Evolutionary conservation across 805 yeast species (phyloP), one percentile per base, ranked within the genome.

Genomic region (Monosporozyma aquatica): DNA sequence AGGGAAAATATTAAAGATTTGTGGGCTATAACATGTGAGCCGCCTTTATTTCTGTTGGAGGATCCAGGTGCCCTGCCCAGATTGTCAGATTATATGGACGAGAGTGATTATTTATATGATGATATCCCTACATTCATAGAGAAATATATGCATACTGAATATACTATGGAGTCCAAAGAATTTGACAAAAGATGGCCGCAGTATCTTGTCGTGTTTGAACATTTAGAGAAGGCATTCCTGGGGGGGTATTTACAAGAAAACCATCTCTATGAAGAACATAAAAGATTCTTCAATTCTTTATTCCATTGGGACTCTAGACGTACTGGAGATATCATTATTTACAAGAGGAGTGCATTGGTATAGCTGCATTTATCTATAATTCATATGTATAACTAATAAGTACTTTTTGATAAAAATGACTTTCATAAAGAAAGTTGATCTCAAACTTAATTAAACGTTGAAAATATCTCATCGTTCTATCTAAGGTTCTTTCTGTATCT

Each of bases 21-120:
- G 1, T 84, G 95, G 95, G 80, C 81, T 42, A 66, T 92, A 32
- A 77, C 95, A 0, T 92, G 99, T 61, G 94, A 87, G 44, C 99
- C 99, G 0, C 97, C 98, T 1, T 58, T 67, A 21, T 64, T 65
- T 51, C 44, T 69, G 7, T 35, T 68, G 20, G 49, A 54, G 15
- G 62, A 60, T 22, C 48, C 55, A 4, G 50, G 59, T 26, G 56
- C 68, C 1, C 21, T 26, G 6, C 8, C 15, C 3, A 67, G 69
- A 34, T 50, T 82, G 2, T 49, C 49, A 0, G 33, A 47, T 0
- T 92, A 92, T 55, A 67, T 74, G 63, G 98, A 90, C 58, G 95
- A 89, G 58, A 86, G 95, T 36, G 97, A 92, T 57, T 64, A 65
- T 41, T 82, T 92, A 49, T 92, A 84, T 58, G 79, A 72, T 9